Base-by-base conservation (phyloP, 208 protist species). In the Trypanosoma theileri region DNA sequence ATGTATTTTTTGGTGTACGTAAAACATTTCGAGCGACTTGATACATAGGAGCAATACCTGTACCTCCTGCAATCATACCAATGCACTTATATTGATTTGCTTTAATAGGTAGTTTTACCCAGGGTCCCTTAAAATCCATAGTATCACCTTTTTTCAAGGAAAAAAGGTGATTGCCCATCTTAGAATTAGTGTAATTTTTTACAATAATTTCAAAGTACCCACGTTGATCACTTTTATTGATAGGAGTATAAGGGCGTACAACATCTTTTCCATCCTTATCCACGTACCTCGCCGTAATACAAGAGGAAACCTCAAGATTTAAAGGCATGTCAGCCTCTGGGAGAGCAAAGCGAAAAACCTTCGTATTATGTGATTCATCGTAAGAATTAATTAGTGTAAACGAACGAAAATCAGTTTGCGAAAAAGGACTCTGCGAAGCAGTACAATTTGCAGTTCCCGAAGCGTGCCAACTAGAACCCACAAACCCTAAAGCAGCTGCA, bases 31-130 rank as follows among this genome's bases (percentile, higher is more conserved):
- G 79, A 24, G 93, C 85, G 12, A 98, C 83, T 63, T 98, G 96
- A 63, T 95, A 95, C 91, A 98, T 96, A 0, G 96, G 94, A 13
- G 93, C 85, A 75, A 98, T 98, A 44, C 96, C 96, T 9, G 94
- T 97, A 44, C 93, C 96, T 41, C 91, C 93, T 16, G 93, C 92
- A 46, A 98, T 87, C 91, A 97, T 97, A 21, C 92, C 94, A 73
- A 98, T 93, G 10, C 80, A 68, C 59, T 96, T 94, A 72, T 93
- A 97, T 76, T 93, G 88, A 65, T 91, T 94, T 26, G 86, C 50
- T 64, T 84, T 84, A 66, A 98, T 94, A 11, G 89, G 86, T 50
- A 97, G 65, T 71, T 97, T 95, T 48, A 94, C 77, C 71, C 84
- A 91, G 22, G 95, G 95, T 10, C 97, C 97, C 40, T 94, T 93